Evolutionary conservation across 2,329 filamentous ascomycete species (phyloP).

Genomic region (Leptosphaerulina australis): DNA sequence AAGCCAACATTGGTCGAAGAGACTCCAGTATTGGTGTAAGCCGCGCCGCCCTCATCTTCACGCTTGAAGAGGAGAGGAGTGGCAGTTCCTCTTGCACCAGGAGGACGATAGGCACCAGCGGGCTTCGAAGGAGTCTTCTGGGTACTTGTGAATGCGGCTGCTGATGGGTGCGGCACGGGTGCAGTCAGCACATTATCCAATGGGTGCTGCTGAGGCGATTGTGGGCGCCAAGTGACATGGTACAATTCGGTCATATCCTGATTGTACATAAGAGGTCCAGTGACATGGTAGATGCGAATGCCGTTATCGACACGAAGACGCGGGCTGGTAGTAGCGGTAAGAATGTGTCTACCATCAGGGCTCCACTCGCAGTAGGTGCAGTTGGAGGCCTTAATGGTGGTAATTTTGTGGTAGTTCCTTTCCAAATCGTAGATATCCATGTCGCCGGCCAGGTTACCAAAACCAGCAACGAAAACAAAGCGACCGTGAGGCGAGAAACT

Average conservation of each 20-base stretch:
- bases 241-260: constrained; percentile 95
- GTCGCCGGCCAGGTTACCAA: constrained; percentile 95
- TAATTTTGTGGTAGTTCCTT: constrained; percentile 90
- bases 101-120: constrained; percentile 93
- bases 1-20: constrained; percentile 61
- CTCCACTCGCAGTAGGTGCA: constrained; percentile 97
- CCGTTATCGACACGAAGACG: constrained; percentile 96
- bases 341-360: constrained; percentile 90
- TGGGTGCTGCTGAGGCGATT: constrained; percentile 65
- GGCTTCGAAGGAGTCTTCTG: constrained; percentile 96
- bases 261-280: constrained; percentile 88
- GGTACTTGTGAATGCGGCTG: constrained; percentile 78
- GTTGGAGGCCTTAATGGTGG: constrained; percentile 93
- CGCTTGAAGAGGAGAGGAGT: constrained; percentile 96
- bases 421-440: constrained; percentile 97
- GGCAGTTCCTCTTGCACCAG: constrained; percentile 84
- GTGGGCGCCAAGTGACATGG: constrained; percentile 83
- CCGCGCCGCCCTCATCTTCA: constrained; percentile 93
- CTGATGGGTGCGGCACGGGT: constrained; percentile 81
- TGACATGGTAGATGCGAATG: constrained; percentile 91
- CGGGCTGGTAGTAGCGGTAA: constrained; percentile 97
- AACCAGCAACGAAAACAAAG: constrained; percentile 92
- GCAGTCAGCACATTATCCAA: constrained; percentile 75
- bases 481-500: constrained; percentile 91
- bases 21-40: constrained; percentile 81